phyloP scores from a whole-genome alignment of 1,284 basidiomycete genomes.

The Trametes sp. region DNA sequence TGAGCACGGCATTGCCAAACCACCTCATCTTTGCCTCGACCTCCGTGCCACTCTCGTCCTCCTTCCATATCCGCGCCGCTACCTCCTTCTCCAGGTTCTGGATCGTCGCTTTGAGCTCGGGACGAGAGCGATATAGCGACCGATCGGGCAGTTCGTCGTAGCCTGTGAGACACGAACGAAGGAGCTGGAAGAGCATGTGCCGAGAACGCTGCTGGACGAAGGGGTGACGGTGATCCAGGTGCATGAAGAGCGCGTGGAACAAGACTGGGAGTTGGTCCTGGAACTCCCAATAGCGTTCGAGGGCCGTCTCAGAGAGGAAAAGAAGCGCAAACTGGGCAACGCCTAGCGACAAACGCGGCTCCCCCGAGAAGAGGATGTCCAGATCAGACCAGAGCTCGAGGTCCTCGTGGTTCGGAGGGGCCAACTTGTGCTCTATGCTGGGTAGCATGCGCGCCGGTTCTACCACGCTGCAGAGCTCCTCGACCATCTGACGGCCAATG shows the following conservation, averaged over 20 bases:
- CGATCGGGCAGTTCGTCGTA: constrained; percentile 73
- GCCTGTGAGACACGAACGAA: constrained; percentile 80
- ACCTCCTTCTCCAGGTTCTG: constrained; percentile 65
- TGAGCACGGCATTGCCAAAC: constrained; percentile 73
- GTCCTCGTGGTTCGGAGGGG: constrained; percentile 73
- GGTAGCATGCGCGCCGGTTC: constrained; percentile 87
- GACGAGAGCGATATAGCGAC: constrained; percentile 52
- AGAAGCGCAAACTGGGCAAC: constrained; percentile 90
- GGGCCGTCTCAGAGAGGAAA: constrained; percentile 84
- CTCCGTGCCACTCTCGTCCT: constrained; percentile 65
- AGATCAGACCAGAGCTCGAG: constrained; percentile 79
- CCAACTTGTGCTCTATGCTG: constrained; percentile 73
- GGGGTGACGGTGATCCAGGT: constrained; percentile 80
- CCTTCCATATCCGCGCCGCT: constrained; percentile 73
- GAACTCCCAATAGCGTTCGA: constrained; percentile 83
- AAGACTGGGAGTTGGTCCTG: constrained; percentile 75
- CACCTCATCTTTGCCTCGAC: constrained; percentile 73
- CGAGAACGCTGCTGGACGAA: constrained; percentile 78
- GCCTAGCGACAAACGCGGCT: constrained; percentile 72
- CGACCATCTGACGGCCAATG: constrained; percentile 78
- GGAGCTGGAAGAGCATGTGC: constrained; percentile 79
- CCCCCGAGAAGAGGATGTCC: constrained; percentile 75
- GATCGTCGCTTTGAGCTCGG: constrained; percentile 60
- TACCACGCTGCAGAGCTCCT: constrained; percentile 86
- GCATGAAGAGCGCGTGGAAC: constrained; percentile 84